Percentiles rank a stretch among this genome's conserved stretches.
Conservation (phyloP, 192 early-diverging fungal species). For the Linnemannia hyalina region DNA sequence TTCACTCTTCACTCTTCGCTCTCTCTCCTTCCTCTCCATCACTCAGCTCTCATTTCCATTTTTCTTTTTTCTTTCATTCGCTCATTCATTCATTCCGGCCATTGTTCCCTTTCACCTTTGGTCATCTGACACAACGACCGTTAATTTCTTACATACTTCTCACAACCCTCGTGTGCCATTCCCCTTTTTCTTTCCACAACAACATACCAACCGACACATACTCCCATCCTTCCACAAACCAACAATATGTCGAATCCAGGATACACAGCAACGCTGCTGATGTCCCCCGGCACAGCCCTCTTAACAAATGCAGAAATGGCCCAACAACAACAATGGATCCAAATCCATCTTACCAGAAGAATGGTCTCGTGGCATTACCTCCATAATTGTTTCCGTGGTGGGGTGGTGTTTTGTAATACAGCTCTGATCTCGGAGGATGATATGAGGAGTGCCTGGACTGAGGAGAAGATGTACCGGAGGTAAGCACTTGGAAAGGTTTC, state of each 20-base stretch:
- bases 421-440: conserved; percentile 32
- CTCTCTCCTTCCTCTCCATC: not conserved
- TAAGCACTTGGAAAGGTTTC: conserved; percentile 9
- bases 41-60: not conserved
- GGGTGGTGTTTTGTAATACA: conserved; percentile 45
- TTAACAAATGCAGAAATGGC: not conserved
- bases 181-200: not conserved
- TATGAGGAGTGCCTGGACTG: conserved; percentile 30
- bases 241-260: not conserved
- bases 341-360: not conserved
- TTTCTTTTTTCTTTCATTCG: not conserved
- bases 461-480: conserved; percentile 48
- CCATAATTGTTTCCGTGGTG: conserved; percentile 29
- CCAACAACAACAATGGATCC: conserved; percentile 38
- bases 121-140: not conserved
- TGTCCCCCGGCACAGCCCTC: not conserved
- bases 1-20: not conserved
- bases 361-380: not conserved
- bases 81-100: not conserved
- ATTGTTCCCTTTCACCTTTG: not conserved
- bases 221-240: not conserved
- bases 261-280: conserved; percentile 2
- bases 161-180: not conserved
- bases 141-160: not conserved
- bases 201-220: not conserved